These are phyloP conservation scores for Penicillium paradoxum DNA, from an alignment of 495 filamentous ascomycete species.

Conservation along the genomic window DNA sequence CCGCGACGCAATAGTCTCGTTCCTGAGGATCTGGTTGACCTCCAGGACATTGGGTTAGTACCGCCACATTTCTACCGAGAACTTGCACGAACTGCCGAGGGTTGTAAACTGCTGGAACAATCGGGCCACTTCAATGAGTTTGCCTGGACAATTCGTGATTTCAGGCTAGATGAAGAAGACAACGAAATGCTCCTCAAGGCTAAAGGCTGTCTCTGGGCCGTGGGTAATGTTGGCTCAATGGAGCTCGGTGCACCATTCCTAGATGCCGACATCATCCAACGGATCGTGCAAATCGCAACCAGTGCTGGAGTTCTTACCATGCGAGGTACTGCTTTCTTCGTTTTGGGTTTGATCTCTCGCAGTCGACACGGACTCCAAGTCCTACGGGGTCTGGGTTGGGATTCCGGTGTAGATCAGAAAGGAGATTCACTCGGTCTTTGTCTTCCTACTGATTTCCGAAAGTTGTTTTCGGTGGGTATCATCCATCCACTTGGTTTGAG, in stretches of 20 bases:
- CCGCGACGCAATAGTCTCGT: slow-evolving; percentile 38
- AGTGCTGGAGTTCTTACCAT: slow-evolving; percentile 82
- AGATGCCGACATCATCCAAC: slow-evolving; percentile 74
- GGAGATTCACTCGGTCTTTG: slow-evolving; percentile 83
- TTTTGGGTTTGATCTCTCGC: slow-evolving; percentile 84
- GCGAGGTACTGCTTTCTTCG: slow-evolving; percentile 94
- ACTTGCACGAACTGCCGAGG: slow-evolving; percentile 85
- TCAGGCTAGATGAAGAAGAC: slow-evolving; percentile 77
- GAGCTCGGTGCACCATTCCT: slow-evolving; percentile 92
- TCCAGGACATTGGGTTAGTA: slow-evolving; percentile 60
- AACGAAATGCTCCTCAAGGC: slow-evolving; percentile 85
- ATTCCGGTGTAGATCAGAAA: slow-evolving; percentile 76
- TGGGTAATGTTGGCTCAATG: slow-evolving; percentile 98
- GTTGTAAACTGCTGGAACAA: slow-evolving; percentile 80
- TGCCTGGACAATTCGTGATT: slow-evolving; percentile 77
- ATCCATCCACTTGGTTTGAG: slow-evolving; percentile 6
- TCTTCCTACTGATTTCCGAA: slow-evolving; percentile 71
- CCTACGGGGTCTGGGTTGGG: slow-evolving; percentile 81
- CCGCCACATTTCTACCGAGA: slow-evolving; percentile 98
- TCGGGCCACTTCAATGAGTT: slow-evolving; percentile 97
- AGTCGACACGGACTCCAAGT: slow-evolving; percentile 91
- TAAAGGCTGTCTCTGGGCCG: slow-evolving; percentile 95
- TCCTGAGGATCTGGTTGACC: slow-evolving; percentile 53
- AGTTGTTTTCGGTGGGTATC: slow-evolving; percentile 62
- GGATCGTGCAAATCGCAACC: slow-evolving; percentile 82